phyloP scores from a whole-genome alignment of 169 alveolate genomes.

The Amoebophrya sp. region DNA sequence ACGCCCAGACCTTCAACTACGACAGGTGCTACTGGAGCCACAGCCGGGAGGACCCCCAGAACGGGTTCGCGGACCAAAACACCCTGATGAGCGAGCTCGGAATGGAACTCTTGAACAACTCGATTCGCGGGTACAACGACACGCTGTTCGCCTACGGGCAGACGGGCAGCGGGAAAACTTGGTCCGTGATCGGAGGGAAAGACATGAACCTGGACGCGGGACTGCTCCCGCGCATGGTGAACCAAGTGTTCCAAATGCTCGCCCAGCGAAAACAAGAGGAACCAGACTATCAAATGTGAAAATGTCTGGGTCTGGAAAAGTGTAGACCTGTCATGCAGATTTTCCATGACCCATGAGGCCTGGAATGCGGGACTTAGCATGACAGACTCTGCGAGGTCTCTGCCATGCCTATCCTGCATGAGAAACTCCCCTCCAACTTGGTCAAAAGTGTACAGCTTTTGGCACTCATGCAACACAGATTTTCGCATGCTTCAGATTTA shows the following conservation, averaged over 20 bases:
- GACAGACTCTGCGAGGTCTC: too few species aligned
- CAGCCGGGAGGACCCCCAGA: background rate
- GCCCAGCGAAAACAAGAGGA: background rate
- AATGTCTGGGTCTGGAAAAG: too few species aligned
- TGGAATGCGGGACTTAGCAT: too few species aligned
- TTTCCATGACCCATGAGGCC: too few species aligned
- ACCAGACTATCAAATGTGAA: too few species aligned
- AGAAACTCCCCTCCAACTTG: too few species aligned
- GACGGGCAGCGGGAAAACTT: conserved; percentile 34
- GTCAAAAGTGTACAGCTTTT: too few species aligned
- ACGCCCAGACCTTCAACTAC: background rate
- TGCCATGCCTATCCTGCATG: too few species aligned
- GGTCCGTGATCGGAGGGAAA: conserved; percentile 32
- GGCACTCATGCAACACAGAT: too few species aligned
- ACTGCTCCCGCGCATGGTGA: background rate
- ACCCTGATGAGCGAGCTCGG: conserved; percentile 29
- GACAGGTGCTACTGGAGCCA: background rate
- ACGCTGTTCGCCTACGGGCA: conserved; percentile 35
- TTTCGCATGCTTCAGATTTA: too few species aligned
- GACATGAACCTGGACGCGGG: conserved; percentile 21
- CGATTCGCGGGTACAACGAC: conserved; percentile 35
- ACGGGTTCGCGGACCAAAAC: conserved; percentile 3
- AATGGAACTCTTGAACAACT: conserved; percentile 13
- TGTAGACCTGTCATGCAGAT: too few species aligned
- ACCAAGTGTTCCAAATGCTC: background rate